phyloP scores from a whole-genome alignment of 768 basidiomycete species.

The Galerina marginata region DNA sequence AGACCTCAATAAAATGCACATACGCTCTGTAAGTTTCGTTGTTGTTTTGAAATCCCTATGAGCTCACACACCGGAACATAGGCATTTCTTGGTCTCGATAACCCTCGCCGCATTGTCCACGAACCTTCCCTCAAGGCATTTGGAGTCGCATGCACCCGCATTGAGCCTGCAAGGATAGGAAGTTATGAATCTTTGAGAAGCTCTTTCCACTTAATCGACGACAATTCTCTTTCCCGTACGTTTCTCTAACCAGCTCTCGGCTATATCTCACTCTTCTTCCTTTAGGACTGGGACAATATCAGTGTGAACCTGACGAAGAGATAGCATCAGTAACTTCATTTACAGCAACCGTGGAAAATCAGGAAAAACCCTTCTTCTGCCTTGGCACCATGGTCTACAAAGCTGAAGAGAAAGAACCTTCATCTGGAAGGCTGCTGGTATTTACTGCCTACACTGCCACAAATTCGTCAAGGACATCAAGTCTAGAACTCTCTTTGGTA shows the following conservation, averaged over 20 bases:
- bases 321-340: conserved; percentile 57
- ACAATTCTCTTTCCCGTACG: conserved; percentile 66
- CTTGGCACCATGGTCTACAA: conserved; percentile 51
- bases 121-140: conserved; percentile 59
- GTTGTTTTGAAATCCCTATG: conserved; percentile 9
- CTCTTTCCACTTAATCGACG: conserved; percentile 71
- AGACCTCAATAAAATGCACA: conserved; percentile 79
- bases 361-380: conserved; percentile 49
- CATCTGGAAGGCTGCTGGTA: conserved; percentile 65
- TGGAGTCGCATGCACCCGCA: conserved; percentile 67
- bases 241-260: conserved; percentile 4
- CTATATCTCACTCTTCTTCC: background rate
- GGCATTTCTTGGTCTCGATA: conserved; percentile 75
- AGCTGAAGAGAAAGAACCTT: conserved; percentile 53
- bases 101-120: conserved; percentile 72
- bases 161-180: conserved; percentile 58
- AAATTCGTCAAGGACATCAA: conserved; percentile 27
- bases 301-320: conserved; percentile 61
- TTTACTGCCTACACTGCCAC: conserved; percentile 44
- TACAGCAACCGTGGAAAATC: conserved; percentile 33
- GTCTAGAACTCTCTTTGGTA: conserved; percentile 42
- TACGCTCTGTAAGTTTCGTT: conserved; percentile 64
- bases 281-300: conserved; percentile 53
- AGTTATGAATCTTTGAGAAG: conserved; percentile 51
- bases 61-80: conserved; percentile 29